Percentiles rank a stretch among this genome's conserved stretches.
These are phyloP conservation scores for Ceratobasidium sp. DNA, from an alignment of 1,284 basidiomycete species.

Conservation along the genomic window DNA sequence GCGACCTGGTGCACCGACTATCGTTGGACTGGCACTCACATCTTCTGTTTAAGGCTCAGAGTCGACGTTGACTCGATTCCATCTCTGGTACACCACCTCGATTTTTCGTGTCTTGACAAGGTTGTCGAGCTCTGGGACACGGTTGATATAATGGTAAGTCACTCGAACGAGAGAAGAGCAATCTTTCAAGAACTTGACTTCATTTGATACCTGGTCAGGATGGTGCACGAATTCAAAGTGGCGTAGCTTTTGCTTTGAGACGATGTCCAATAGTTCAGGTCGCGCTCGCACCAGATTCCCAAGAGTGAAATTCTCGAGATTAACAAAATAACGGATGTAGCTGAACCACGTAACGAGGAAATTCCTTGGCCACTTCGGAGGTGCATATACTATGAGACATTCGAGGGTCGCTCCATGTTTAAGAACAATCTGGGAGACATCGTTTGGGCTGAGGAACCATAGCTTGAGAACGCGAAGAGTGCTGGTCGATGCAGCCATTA, in stretches of 20 bases:
- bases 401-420: slow-evolving; percentile 1
- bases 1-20: not conserved
- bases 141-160: not conserved
- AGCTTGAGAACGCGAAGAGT: slow-evolving; percentile 6
- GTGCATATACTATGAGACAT: not conserved
- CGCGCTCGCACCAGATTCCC: not conserved
- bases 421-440: not conserved
- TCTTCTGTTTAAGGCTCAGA: not conserved
- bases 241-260: not conserved
- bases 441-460: not conserved
- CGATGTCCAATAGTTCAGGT: not conserved
- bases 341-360: not conserved
- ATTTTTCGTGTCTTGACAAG: not conserved
- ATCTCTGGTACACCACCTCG: not conserved
- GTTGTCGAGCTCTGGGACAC: not conserved
- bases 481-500: not conserved
- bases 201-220: not conserved
- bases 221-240: not conserved
- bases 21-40: not conserved
- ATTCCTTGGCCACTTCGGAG: not conserved
- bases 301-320: not conserved
- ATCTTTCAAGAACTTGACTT: not conserved
- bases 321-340: not conserved
- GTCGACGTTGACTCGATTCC: not conserved
- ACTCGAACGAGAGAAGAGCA: not conserved